Evolutionary conservation across 2,329 filamentous ascomycete species (phyloP).

Genomic region (Aspergillus novofumigatus): DNA sequence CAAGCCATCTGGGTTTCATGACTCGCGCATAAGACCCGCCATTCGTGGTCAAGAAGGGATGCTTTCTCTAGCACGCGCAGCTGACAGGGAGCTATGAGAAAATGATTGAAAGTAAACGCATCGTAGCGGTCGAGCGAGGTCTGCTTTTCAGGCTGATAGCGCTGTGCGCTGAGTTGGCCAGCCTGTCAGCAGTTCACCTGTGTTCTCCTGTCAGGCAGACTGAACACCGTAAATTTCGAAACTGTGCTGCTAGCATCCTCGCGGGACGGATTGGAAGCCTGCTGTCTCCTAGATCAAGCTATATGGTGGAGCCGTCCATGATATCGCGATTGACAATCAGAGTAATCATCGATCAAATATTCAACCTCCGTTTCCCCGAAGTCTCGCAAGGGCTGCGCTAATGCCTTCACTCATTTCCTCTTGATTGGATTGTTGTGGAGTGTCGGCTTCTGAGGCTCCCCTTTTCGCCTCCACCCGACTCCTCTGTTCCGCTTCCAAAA

Average conservation of each 20-base stretch:
- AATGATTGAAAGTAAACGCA: background rate
- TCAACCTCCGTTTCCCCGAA: conserved; percentile 41
- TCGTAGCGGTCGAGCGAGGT: background rate
- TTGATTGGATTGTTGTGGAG: conserved; percentile 18
- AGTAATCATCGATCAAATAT: background rate
- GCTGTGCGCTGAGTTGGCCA: background rate
- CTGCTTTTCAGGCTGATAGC: background rate
- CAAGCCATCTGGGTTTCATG: background rate
- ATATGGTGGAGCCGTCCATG: background rate
- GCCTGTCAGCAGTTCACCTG: background rate
- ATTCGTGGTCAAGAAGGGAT: background rate
- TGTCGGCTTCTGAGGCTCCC: conserved; percentile 7
- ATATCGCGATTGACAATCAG: background rate
- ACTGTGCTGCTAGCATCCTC: background rate
- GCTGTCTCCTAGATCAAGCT: background rate
- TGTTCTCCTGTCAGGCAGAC: background rate
- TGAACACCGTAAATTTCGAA: background rate
- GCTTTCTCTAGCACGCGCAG: background rate
- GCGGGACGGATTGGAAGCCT: background rate
- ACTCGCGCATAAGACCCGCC: background rate
- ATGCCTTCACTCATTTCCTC: conserved; percentile 54
- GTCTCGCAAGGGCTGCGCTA: conserved; percentile 54
- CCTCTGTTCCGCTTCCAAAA: conserved; percentile 25
- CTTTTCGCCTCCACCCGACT: conserved; percentile 19
- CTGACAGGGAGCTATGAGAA: background rate